Percentiles rank a stretch among this genome's conserved stretches.
Evolutionary conservation across 768 basidiomycete species (phyloP).

Genomic region (Suillus luteus): DNA sequence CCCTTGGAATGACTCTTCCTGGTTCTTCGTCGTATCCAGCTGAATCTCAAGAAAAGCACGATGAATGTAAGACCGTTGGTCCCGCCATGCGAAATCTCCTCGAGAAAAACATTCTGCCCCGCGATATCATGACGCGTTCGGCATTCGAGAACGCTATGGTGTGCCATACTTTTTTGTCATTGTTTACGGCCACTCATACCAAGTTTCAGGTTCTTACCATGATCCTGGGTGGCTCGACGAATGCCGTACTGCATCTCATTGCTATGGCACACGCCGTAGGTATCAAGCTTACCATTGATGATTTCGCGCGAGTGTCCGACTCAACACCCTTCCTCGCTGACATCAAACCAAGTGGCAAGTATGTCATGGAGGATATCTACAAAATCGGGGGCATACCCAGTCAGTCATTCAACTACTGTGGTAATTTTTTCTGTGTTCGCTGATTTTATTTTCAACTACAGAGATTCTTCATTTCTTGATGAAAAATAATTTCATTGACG

Average conservation of each 20-base stretch:
- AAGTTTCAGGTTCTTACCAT: constrained; percentile 81
- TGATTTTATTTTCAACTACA: constrained; percentile 30
- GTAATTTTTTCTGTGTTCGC: constrained; percentile 2
- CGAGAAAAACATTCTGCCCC: constrained; percentile 88
- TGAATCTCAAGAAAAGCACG: constrained; percentile 83
- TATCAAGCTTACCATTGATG: constrained; percentile 83
- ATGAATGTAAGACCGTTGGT: constrained; percentile 83
- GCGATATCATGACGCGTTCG: constrained; percentile 94
- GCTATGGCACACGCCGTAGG: constrained; percentile 97
- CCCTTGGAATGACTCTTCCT: constrained; percentile 92
- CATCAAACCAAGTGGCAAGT: constrained; percentile 96
- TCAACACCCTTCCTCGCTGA: constrained; percentile 93
- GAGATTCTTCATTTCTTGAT: constrained; percentile 85
- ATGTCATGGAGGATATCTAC: constrained; percentile 98
- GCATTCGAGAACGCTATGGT: constrained; percentile 99
- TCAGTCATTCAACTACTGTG: constrained; percentile 40
- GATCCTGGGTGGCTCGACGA: constrained; percentile 97
- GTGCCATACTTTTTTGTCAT: constrained; percentile 19
- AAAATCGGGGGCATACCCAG: constrained; percentile 96
- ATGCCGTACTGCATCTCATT: constrained; percentile 95
- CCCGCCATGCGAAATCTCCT: constrained; percentile 83
- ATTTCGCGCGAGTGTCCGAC: constrained; percentile 93
- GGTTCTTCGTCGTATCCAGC: constrained; percentile 98
- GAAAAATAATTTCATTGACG: constrained; percentile 87
- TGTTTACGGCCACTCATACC: not conserved